Base-by-base conservation (phyloP, 768 basidiomycete species). In the Rhizopogon sp. region DNA sequence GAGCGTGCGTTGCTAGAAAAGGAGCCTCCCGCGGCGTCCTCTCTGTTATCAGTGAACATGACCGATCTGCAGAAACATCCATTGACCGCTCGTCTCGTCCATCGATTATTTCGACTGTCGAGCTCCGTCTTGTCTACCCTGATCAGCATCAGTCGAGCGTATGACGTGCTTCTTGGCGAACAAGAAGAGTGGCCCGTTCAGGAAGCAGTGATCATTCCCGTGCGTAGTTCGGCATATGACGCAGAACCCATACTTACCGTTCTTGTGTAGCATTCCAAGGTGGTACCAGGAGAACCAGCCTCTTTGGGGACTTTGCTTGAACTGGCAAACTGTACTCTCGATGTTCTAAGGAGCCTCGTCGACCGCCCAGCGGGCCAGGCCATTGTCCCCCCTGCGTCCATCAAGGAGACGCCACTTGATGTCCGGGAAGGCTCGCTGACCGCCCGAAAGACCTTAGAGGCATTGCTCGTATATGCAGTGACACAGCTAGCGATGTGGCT, bases 291-390 rank as follows among this genome's bases (percentile, higher is more conserved):
- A 13, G 93, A 94, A 60, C 85, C 88, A 6, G 83, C 92, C 0
- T 93, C 93, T 0, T 71, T 93, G 52, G 93, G 93, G 16, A 94
- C 93, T 0, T 70, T 96, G 6, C 78, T 93, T n/a, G 93, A 95
- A 70, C 72, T 94, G 4, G 89, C 84, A 2, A 90, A 87, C 54
- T 84, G 83, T 56, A 84, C 87, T 0, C 74, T 90, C 37, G 92
- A 93, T 58, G 76, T 89, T 16, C 74, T 93, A 40, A 78, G 83
- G 7, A 79, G 84, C 53, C 81, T 92, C 33, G 78, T 83, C 40
- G 79, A 79, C 54, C 77, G 80, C 22, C 85, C 87, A 1, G 74
- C 81, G 0, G 77, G 79, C 8, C 83, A 87, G 63, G 75, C 76
- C 29, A 70, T 85, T 22, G 73, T 77, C 0, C 66, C 72, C 1